Evolutionary conservation across 352 stramenopile genomes (phyloP).

Genomic region (Globisporangium paddicum): DNA sequence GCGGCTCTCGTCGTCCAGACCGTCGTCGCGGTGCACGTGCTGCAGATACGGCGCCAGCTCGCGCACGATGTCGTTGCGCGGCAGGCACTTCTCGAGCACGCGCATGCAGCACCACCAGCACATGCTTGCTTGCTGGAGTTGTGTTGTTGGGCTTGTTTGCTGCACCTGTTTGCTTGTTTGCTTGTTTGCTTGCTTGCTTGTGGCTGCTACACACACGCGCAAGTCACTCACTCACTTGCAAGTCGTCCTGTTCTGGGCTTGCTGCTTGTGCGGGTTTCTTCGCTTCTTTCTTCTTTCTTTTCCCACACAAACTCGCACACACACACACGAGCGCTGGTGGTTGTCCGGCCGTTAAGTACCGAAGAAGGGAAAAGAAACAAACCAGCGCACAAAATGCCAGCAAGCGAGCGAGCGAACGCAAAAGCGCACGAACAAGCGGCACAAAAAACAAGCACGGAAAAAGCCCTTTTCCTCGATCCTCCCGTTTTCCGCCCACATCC

Average conservation of each 20-base stretch:
- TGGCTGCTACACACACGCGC: neutral
- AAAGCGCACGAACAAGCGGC: neutral
- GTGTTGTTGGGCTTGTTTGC: neutral
- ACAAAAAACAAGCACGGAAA: neutral
- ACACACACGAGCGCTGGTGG: neutral
- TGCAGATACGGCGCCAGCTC: slow-evolving; percentile 83
- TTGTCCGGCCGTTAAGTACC: slow-evolving; percentile 7
- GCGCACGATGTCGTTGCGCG: slow-evolving; percentile 84
- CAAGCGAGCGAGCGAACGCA: neutral
- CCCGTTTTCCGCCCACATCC: neutral
- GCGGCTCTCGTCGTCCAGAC: slow-evolving; percentile 48
- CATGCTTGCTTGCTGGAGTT: slow-evolving; percentile 21
- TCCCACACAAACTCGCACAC: neutral
- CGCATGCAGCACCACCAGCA: slow-evolving; percentile 90
- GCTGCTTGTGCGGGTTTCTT: slow-evolving; percentile 5
- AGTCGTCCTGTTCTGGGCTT: neutral
- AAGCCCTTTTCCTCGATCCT: neutral
- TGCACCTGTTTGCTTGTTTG: slow-evolving; percentile 1
- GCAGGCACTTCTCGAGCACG: slow-evolving; percentile 80
- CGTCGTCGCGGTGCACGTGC: slow-evolving; percentile 76
- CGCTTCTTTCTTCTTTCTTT: slow-evolving; percentile 10
- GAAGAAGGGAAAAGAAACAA: slow-evolving; percentile 1
- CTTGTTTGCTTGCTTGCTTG: neutral
- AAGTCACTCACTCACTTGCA: neutral
- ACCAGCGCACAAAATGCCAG: neutral